Evolutionary conservation across 164 flowering plant genomes (phyloP).

Genomic region (Sedum album): DNA sequence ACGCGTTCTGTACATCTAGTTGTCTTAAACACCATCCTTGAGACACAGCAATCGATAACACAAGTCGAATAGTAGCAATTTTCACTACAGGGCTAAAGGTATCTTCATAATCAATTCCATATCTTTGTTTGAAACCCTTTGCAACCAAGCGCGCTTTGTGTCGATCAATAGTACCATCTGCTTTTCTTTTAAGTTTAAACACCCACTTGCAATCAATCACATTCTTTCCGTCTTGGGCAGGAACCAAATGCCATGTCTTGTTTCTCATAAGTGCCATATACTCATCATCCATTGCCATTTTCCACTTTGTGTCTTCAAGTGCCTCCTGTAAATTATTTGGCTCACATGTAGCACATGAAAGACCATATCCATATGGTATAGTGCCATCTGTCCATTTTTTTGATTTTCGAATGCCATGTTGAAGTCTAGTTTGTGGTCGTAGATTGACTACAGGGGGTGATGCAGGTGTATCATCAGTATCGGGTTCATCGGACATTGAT

Average conservation of each 20-base stretch:
- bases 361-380: not conserved
- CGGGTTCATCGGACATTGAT: no score
- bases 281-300: not conserved
- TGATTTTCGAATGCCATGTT: not conserved
- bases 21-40: no score
- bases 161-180: not conserved
- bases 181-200: not conserved
- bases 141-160: not conserved
- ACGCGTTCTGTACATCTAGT: no score
- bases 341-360: not conserved
- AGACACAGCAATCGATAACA: not conserved
- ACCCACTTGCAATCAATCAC: not conserved
- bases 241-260: not conserved
- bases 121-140: not conserved
- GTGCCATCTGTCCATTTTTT: not conserved
- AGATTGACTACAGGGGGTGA: no score
- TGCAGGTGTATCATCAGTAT: no score
- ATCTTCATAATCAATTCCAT: not conserved
- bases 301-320: not conserved
- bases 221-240: not conserved
- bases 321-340: not conserved
- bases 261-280: not conserved
- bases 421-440: not conserved
- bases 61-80: no score
- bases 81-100: not conserved